Percentiles rank a stretch among this genome's conserved stretches.
Conservation (phyloP, 352 stramenopile genomes). For the Phytophthora cactorum region DNA sequence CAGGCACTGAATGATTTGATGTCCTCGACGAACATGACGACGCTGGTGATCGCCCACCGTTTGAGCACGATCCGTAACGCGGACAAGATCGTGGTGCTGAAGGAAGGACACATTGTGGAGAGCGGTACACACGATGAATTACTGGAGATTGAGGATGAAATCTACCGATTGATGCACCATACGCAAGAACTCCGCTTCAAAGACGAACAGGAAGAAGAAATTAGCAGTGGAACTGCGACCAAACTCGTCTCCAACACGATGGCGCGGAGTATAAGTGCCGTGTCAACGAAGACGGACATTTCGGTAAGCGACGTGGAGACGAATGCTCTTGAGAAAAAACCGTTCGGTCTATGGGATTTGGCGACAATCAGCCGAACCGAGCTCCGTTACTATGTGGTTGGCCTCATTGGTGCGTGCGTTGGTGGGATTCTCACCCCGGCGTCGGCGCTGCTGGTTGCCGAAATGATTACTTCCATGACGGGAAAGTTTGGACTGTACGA, state of each 20-base stretch:
- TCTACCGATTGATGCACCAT: constrained; percentile 85
- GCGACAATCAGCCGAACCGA: constrained; percentile 13
- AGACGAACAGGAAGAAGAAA: constrained; percentile 1
- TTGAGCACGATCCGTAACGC: constrained; percentile 40
- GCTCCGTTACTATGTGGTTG: constrained; percentile 24
- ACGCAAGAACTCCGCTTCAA: constrained; percentile 43
- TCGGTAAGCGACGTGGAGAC: constrained; percentile 25
- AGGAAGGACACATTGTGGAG: constrained; percentile 41
- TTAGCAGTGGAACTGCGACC: background rate
- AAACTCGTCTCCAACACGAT: constrained; percentile 1
- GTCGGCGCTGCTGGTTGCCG: constrained; percentile 44
- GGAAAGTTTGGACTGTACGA: constrained; percentile 48
- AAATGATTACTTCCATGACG: constrained; percentile 57
- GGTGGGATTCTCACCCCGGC: constrained; percentile 44
- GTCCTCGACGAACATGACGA: constrained; percentile 37
- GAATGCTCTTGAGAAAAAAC: constrained; percentile 28
- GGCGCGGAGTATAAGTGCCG: constrained; percentile 12
- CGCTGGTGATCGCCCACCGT: constrained; percentile 14
- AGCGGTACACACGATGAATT: constrained; percentile 43
- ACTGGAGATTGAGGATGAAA: constrained; percentile 57
- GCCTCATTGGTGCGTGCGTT: constrained; percentile 21
- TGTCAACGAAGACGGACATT: constrained; percentile 31
- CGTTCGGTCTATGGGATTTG: constrained; percentile 23
- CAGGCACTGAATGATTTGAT: constrained; percentile 40
- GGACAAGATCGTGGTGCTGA: constrained; percentile 53